These are phyloP conservation scores for Besnoitia besnoiti DNA, from an alignment of 169 alveolate species.

Conservation along the genomic window DNA sequence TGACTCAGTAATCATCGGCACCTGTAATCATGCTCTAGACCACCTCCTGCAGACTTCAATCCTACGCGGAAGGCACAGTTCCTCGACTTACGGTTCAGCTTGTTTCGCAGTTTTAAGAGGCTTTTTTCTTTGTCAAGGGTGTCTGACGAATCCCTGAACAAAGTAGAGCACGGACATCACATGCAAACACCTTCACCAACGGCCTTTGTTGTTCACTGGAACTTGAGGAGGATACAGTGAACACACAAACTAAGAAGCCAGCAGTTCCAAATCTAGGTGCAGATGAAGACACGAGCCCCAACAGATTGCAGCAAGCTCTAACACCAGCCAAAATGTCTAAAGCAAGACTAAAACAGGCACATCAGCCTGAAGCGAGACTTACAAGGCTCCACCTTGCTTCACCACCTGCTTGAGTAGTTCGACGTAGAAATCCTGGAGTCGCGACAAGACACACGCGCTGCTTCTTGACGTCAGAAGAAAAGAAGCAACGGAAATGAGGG, in stretches of 20 bases:
- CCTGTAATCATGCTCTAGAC: too few relatives aligned
- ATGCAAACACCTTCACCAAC: too few relatives aligned
- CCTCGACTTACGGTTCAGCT: background rate
- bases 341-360: too few relatives aligned
- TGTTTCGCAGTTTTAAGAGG: constrained; percentile 8
- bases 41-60: background rate
- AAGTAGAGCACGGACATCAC: too few relatives aligned
- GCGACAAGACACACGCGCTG: background rate
- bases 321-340: too few relatives aligned
- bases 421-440: constrained; percentile 54
- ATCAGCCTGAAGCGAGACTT: background rate
- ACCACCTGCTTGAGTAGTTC: constrained; percentile 43
- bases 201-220: too few relatives aligned
- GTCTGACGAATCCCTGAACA: constrained; percentile 10
- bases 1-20: too few relatives aligned
- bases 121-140: background rate
- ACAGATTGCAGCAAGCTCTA: too few relatives aligned
- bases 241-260: too few relatives aligned
- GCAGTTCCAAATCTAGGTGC: too few relatives aligned
- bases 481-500: background rate
- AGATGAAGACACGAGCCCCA: too few relatives aligned
- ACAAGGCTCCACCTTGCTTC: constrained; percentile 17
- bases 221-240: too few relatives aligned
- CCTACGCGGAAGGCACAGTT: background rate
- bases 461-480: background rate